Evolutionary conservation across 2,329 filamentous ascomycete species (phyloP).

Genomic region (Mycocentrospora acerina): DNA sequence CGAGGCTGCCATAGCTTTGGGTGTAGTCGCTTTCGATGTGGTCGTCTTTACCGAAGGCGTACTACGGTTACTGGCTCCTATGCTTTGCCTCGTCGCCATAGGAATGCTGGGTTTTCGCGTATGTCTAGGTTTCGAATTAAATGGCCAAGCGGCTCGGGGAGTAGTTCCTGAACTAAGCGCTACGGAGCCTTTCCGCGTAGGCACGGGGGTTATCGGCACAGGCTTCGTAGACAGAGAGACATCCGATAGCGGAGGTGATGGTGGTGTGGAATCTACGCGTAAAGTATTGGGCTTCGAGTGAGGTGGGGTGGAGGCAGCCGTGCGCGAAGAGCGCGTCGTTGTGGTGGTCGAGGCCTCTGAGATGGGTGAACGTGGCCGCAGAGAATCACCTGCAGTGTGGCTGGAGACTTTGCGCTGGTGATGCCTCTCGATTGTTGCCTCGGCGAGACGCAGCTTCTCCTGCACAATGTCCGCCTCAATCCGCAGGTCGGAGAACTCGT

Average conservation of each 20-base stretch:
- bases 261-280: conserved; percentile 75
- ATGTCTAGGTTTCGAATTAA: conserved; percentile 50
- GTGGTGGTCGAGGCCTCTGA: conserved; percentile 78
- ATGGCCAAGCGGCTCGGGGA: conserved; percentile 57
- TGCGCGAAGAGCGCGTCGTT: conserved; percentile 83
- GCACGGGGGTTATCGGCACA: conserved; percentile 44
- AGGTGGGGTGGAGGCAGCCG: conserved; percentile 83
- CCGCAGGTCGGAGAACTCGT: conserved; percentile 89
- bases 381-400: conserved; percentile 51
- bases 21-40: conserved; percentile 42
- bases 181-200: conserved; percentile 47
- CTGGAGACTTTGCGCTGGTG: conserved; percentile 54
- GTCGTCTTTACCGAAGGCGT: conserved; percentile 47
- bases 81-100: conserved; percentile 39
- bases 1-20: conserved; percentile 31
- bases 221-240: conserved; percentile 61
- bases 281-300: conserved; percentile 64
- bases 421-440: conserved; percentile 53
- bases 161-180: conserved; percentile 51
- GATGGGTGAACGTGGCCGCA: conserved; percentile 65
- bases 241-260: conserved; percentile 92
- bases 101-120: conserved; percentile 62
- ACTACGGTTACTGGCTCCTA: conserved; percentile 40
- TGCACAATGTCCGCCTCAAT: conserved; percentile 93
- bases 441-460: conserved; percentile 82